Evolutionary conservation across 225 moss, liverwort and hornwort species (phyloP).

Genomic region (Bryum argenteum): DNA sequence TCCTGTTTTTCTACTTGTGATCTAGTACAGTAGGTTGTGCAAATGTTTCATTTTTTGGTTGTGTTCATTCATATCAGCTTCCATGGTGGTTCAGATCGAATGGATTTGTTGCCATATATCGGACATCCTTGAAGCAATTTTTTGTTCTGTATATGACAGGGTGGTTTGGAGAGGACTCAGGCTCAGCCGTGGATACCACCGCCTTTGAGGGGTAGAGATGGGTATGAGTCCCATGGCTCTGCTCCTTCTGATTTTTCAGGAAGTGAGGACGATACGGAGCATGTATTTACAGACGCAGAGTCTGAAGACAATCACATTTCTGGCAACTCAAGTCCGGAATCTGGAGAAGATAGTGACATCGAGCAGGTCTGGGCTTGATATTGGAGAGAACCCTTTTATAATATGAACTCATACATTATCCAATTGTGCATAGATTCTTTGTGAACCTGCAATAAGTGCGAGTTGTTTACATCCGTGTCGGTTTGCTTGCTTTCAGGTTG

Average conservation of each 20-base stretch:
- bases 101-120: not conserved
- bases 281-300: conserved; percentile 59
- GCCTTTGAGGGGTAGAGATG: conserved; percentile 43
- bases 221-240: conserved; percentile 55
- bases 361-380: conserved; percentile 57
- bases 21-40: conserved; percentile 3
- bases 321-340: conserved; percentile 55
- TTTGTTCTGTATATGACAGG: conserved; percentile 44
- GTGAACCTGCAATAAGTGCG: conserved; percentile 11
- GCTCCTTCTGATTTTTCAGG: conserved; percentile 59
- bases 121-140: not conserved
- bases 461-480: conserved; percentile 19
- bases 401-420: not conserved
- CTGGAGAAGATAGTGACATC: conserved; percentile 57
- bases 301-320: conserved; percentile 51
- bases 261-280: conserved; percentile 68
- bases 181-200: conserved; percentile 44
- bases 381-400: conserved; percentile 15
- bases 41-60: conserved; percentile 7
- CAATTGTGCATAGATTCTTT: not conserved
- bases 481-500: conserved; percentile 50
- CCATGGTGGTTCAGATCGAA: conserved; percentile 11
- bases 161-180: conserved; percentile 35
- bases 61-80: conserved; percentile 17
- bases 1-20: conserved; percentile 1